Evolutionary conservation across 352 stramenopile genomes (phyloP), one percentile per base, ranked within the genome.

Genomic region (Achlya hypogyna): DNA sequence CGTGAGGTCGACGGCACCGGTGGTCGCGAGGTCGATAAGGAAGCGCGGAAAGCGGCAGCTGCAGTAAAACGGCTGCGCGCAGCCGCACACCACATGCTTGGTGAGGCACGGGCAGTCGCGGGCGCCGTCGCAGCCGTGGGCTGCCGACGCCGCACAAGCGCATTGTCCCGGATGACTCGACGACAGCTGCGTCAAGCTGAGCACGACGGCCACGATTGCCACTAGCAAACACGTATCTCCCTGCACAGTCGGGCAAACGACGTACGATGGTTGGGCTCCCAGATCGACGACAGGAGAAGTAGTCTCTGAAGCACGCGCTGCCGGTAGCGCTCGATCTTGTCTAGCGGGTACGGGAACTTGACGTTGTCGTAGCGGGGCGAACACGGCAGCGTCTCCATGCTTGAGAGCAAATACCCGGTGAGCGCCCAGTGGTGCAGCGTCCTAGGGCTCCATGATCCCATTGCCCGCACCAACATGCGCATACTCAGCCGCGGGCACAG

Each of bases 211-310:
- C 16, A 67, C 60, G 16, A 67, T 49, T 5, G 60, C 42, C 4
- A 67, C 60, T 67, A 58, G 31, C 38, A 10, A 45, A 10, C 38
- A 53, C 3, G 9, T 27, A 32, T 20, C 1, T 34, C 8, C 25
- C 18, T 16, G 16, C 16, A 9, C 28, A 6, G 14, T 27, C 10
- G 28, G 25, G 18, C 10, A 27, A 28, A 8, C 34, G 18, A 45
- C 38, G 38, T 56, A 67, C 60, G 28, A 16, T 67, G 42, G 51
- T 38, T 67, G 25, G 60, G 60, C n/a, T 16, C 28, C 60, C 60
- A 67, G 4, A 38, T 32, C 25, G 60, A 49, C 12, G 60, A 67
- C 22, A 67, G 25, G 4, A 67, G 27, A 14, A 67, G 34, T n/a
- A 67, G 28, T 5, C 60, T 20, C 27, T 67, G 60, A 4, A 67